Evolutionary conservation across 1,284 basidiomycete genomes (phyloP).

Genomic region (Pholiota adiposa): DNA sequence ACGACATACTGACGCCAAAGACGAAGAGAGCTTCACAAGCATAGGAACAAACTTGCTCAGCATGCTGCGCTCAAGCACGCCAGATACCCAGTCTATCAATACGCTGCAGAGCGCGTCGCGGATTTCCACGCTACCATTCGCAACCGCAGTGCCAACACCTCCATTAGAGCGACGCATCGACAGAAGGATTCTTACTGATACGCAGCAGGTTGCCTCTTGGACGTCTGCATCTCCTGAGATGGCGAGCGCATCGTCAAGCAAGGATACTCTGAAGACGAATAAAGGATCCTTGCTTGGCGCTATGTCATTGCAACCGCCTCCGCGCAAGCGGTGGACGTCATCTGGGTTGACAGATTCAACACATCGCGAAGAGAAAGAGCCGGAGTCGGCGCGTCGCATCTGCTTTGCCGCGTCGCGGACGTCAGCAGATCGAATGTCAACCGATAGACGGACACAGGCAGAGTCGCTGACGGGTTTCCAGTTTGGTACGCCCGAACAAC

Average conservation of each 20-base stretch:
- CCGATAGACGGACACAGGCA: neutral
- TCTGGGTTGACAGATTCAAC: constrained; percentile 24
- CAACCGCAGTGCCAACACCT: constrained; percentile 7
- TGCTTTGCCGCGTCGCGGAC: constrained; percentile 20
- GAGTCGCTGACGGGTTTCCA: constrained; percentile 32
- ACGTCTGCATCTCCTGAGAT: constrained; percentile 23
- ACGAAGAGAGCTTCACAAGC: constrained; percentile 56
- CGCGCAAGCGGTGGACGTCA: constrained; percentile 61
- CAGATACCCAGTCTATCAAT: constrained; percentile 29
- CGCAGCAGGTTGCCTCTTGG: constrained; percentile 34
- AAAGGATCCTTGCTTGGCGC: constrained; percentile 42
- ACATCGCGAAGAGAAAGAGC: neutral
- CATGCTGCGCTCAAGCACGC: constrained; percentile 49
- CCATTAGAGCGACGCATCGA: constrained; percentile 41
- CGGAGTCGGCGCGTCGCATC: constrained; percentile 15
- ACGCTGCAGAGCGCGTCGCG: constrained; percentile 16
- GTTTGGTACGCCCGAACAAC: constrained; percentile 43
- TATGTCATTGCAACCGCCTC: constrained; percentile 65
- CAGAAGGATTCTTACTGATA: constrained; percentile 59
- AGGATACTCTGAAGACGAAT: constrained; percentile 25
- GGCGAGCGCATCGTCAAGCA: constrained; percentile 17
- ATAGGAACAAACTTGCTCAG: constrained; percentile 57
- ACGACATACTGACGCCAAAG: constrained; percentile 27
- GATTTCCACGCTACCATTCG: constrained; percentile 30
- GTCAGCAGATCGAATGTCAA: constrained; percentile 24